Base-by-base conservation (phyloP, 768 basidiomycete genomes). In the Mycena kentingensis region DNA sequence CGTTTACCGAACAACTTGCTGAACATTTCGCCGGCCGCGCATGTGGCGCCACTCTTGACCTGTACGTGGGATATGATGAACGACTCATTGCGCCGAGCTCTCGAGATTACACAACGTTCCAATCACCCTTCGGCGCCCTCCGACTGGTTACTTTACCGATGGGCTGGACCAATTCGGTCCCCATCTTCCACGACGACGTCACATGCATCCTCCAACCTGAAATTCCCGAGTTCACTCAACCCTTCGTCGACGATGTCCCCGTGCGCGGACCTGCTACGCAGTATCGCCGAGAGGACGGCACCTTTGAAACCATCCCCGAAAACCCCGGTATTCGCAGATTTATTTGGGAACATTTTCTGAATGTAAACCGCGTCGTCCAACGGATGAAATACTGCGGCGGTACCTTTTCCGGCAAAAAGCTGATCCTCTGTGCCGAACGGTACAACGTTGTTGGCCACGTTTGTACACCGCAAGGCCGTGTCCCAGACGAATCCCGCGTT, bases 201-300 rank as follows among this genome's bases (percentile, higher is more conserved):
- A 52, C 55, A 0, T 60, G 62, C 15, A 60, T 68, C 6, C 47
- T 73, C 0, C 52, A 65, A 28, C 50, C 63, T 0, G 61, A 69
- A 19, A 37, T 37, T 15, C 67, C 65, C n/a, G 24, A 66, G 1
- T 12, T 57, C 2, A 65, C 63, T 0, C 44, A 48, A 0, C 63
- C 58, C 0, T 75, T 62, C 44, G 49, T 72, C 2, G 62, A 75
- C 46, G 66, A 74, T 34, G 37, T 69, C 0, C 63, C 53, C 0
- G 32, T 70, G 21, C 63, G 60, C 26, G 66, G 66, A 2, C 68
- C 60, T 0, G 15, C 26, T 0, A 63, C 64, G 0, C 35, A 46
- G 0, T 69, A 71, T 29, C 63, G 54, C 12, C 2, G 18, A 0
- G 18, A 29, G 3, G 6, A 11, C 3, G 61, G 66, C 18, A 55